Evolutionary conservation across 2,329 filamentous ascomycete genomes (phyloP), one percentile per base, ranked within the genome.

Genomic region (Emmonsiellopsis sp.): DNA sequence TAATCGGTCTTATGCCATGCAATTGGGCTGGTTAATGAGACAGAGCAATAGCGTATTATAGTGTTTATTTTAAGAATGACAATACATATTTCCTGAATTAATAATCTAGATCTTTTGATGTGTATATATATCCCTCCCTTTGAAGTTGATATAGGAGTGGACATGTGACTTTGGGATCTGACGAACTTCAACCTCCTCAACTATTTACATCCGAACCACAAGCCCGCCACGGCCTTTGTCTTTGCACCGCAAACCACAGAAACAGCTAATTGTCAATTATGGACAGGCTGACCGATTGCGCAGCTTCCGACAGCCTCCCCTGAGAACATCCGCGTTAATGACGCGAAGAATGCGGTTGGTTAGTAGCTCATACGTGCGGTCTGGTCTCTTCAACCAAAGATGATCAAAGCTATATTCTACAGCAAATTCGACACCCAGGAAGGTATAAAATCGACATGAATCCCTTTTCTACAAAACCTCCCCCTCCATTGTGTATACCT

Each of bases 361-460:
- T 26, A 32, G 3, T 34, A 2, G 6, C 15, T 7, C 9, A 9
- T 34, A 8, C 6, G 30, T 16, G 46, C 34, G 37, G 30, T 40
- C 30, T 31, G 35, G 15, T 37, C 20, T 2, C 20, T n/a, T 53
- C 34, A 47, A 50, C 49, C 55, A 61, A 72, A 62, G 61, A 82
- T 82, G 70, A 83, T 85, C 61, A 79, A 81, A 62, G 79, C 81
- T 46, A 81, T 85, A 55, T 85, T 85, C 69, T 85, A 83, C 67
- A 81, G 81, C 65, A 81, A 81, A 63, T 85, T 85, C 64, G 81
- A 85, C 63, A 79, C 79, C 52, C 76, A 80, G 58, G 73, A 77
- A 70, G 76, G 76, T 76, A 64, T 54, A 57, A 40, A 20, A 8
- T 26, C 34, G 34, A 35, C 54, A 37, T 48, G 8, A 47, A 2